These are phyloP conservation scores for Tylopilus plumbeoviolaceoides DNA, from an alignment of 768 basidiomycete genomes.

Conservation along the genomic window DNA sequence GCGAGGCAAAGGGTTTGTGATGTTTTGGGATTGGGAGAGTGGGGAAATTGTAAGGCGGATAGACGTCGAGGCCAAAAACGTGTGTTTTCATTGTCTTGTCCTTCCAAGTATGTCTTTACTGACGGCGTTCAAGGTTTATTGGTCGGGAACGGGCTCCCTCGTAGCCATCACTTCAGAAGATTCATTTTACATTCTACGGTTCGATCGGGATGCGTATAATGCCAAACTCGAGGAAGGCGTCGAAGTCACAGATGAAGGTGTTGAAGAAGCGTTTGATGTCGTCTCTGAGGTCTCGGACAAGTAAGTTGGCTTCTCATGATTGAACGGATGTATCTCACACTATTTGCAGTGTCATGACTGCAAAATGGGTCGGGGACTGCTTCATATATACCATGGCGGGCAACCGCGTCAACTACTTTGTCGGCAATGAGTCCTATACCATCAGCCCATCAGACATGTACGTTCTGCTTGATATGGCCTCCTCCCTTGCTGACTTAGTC, in stretches of 20 bases:
- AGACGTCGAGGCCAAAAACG: conserved; percentile 92
- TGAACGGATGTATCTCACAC: not conserved
- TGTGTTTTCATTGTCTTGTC: conserved; percentile 36
- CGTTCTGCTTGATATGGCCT: too few species aligned
- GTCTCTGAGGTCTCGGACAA: conserved; percentile 82
- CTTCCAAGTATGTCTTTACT: not conserved
- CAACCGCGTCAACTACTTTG: too few species aligned
- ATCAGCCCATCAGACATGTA: too few species aligned
- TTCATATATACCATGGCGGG: conserved; percentile 90
- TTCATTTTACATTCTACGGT: conserved; percentile 88
- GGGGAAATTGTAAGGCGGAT: conserved; percentile 91
- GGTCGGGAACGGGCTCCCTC: conserved; percentile 87
- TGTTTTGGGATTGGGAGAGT: conserved; percentile 99
- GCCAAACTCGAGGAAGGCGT: conserved; percentile 70
- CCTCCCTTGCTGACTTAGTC: too few species aligned
- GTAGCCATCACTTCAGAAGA: conserved; percentile 88
- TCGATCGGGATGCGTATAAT: conserved; percentile 86
- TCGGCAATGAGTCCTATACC: too few species aligned
- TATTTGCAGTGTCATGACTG: conserved; percentile 72
- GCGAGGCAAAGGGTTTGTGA: conserved; percentile 83
- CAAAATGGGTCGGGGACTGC: conserved; percentile 99
- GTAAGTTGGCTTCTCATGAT: conserved; percentile 39
- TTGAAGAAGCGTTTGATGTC: conserved; percentile 95
- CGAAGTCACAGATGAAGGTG: conserved; percentile 83
- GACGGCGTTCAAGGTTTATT: conserved; percentile 56